Evolutionary conservation across 768 basidiomycete species (phyloP), one percentile per base, ranked within the genome.

Genomic region (Pleurotus platypus): DNA sequence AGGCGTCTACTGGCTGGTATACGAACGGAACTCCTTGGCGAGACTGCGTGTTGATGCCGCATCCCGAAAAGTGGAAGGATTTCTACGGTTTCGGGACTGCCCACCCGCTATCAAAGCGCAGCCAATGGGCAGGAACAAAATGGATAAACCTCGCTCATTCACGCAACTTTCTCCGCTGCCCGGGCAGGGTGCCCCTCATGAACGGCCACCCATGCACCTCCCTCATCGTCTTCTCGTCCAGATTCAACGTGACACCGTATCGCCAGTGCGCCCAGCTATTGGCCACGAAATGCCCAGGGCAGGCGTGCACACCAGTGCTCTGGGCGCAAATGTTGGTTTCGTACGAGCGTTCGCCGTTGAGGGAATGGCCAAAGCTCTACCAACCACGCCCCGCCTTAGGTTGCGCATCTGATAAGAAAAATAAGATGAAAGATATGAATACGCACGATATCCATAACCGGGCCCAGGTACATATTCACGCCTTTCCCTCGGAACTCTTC

Each of bases 401-500:
- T 78, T 43, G 42, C 15, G 18, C 15, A 43, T 8, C 27, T 8
- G 8, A 30, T 30, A 43, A 43, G 4, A 43, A 15, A 12, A 15
- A 30, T 43, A 43, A 18, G 15, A 43, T 43, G 15, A 15, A 43
- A 43, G 42, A 12, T 15, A 15, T 43, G 42, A 15, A 43, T 30
- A 43, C 42, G 15, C 15, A 43, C 42, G 18, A 85, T 75, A 64
- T 85, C 82, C 68, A 83, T 70, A 37, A 77, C 77, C 1, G 84
- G 82, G 4, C 81, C 82, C 2, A 86, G 67, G 43, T 69, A 76
- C 11, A 78, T 74, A 57, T 78, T 73, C 3, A 81, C 81, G 20
- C 90, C 90, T 67, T 88, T 86, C 11, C 78, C 84, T n/a, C 80
- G 70, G 66, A 83, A 86, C 66, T 92, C 89, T 55, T 81, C 73